Conservation (phyloP, 1,139 yeast species). For the Blastobotrys apis region DNA sequence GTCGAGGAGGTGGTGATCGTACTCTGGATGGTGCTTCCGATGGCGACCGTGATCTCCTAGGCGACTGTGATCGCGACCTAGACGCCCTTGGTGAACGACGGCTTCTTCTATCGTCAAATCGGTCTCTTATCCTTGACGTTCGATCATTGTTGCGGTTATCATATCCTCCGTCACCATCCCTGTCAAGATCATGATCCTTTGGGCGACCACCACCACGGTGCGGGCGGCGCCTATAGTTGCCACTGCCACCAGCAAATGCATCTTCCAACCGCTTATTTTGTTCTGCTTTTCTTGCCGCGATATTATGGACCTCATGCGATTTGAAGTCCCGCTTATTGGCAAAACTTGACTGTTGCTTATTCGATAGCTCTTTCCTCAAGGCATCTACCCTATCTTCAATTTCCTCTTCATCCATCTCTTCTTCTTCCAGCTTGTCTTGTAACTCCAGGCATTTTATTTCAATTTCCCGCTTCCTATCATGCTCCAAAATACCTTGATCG, state of each 20-base stretch:
- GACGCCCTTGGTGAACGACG: conserved; percentile 3
- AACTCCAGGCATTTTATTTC: conserved; percentile 55
- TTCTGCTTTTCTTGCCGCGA: conserved; percentile 20
- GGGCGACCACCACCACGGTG: background rate
- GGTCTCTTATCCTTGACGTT: too few species aligned
- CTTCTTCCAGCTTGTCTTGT: conserved; percentile 53
- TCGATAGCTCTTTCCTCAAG: conserved; percentile 27
- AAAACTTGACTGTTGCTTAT: conserved; percentile 8
- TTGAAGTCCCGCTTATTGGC: conserved; percentile 9
- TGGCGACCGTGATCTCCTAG: background rate
- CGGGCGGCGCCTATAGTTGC: background rate
- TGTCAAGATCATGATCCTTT: background rate
- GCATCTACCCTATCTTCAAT: conserved; percentile 33
- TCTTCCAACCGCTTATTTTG: conserved; percentile 22
- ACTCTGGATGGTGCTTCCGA: too few species aligned
- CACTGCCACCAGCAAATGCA: conserved; percentile 14
- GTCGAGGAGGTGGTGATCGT: too few species aligned
- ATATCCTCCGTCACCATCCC: background rate
- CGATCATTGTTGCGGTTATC: background rate
- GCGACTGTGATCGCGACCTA: too few species aligned
- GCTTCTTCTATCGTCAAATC: conserved; percentile 1
- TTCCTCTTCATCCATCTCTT: conserved; percentile 35
- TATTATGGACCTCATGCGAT: conserved; percentile 21
- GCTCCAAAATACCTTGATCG: conserved; percentile 43
- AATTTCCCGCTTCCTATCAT: conserved; percentile 46